Conservation (phyloP, 495 filamentous ascomycete species). For the Penicillium roqueforti region DNA sequence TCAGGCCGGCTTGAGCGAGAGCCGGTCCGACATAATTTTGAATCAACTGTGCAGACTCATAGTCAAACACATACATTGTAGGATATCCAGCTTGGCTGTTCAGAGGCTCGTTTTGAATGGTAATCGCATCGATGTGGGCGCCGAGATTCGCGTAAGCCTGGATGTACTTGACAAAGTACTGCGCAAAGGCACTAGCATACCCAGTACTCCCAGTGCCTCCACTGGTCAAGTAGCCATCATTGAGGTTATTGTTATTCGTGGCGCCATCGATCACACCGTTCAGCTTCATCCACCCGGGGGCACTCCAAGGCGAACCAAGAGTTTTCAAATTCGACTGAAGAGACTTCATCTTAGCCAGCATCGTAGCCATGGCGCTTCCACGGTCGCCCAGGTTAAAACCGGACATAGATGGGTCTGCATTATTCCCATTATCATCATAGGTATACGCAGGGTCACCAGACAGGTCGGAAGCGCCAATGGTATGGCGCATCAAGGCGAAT, state of each 20-base stretch:
- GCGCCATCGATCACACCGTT: constrained; percentile 47
- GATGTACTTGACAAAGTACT: constrained; percentile 57
- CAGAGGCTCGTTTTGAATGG: constrained; percentile 55
- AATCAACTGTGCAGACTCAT: constrained; percentile 46
- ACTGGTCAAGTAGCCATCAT: constrained; percentile 34
- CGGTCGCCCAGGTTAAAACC: constrained; percentile 47
- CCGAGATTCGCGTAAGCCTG: constrained; percentile 45
- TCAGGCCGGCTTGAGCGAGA: constrained; percentile 35
- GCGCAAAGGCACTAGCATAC: constrained; percentile 43
- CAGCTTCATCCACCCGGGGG: constrained; percentile 57
- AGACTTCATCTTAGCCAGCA: constrained; percentile 26
- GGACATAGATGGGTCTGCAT: constrained; percentile 35
- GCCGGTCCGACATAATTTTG: constrained; percentile 49
- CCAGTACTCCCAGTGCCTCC: constrained; percentile 21
- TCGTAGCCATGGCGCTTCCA: constrained; percentile 49
- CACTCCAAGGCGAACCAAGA: constrained; percentile 50
- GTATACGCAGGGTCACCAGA: constrained; percentile 46
- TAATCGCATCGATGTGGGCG: constrained; percentile 49
- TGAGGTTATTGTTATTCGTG: constrained; percentile 48
- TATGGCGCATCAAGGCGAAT: constrained; percentile 51
- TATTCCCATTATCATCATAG: constrained; percentile 47
- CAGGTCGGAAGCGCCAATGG: constrained; percentile 51
- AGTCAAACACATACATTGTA: constrained; percentile 50
- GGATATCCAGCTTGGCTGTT: constrained; percentile 51
- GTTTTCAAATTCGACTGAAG: constrained; percentile 41